phyloP scores from a whole-genome alignment of 129 eudicot genomes.

The Kitagawia praeruptora region DNA sequence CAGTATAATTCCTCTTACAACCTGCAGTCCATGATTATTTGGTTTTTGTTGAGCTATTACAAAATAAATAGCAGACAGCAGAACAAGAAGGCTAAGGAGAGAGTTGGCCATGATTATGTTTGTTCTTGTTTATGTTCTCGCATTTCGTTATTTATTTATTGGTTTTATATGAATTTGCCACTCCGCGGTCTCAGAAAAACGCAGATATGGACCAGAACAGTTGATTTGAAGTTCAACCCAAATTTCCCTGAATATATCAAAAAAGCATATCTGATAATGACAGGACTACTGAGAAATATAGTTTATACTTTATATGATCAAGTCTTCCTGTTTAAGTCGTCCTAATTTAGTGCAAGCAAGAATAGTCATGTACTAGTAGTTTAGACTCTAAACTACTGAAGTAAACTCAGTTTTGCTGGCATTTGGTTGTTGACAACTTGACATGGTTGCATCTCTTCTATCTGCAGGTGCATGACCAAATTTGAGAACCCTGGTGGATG shows the following conservation, averaged over 20 bases:
- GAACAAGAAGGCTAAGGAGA: not conserved
- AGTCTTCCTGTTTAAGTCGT: too few relatives aligned
- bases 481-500: too few relatives aligned
- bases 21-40: slow-evolving; percentile 15
- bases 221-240: too few relatives aligned
- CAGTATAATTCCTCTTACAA: slow-evolving; percentile 16
- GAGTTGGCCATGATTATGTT: not conserved
- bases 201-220: not conserved
- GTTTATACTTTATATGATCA: too few relatives aligned
- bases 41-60: slow-evolving; percentile 15
- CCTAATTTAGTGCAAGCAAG: too few relatives aligned
- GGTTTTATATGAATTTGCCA: not conserved
- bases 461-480: too few relatives aligned
- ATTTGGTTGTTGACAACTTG: too few relatives aligned
- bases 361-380: too few relatives aligned
- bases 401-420: too few relatives aligned
- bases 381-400: too few relatives aligned
- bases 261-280: not conserved
- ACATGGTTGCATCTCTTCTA: too few relatives aligned
- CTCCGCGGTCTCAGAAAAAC: not conserved
- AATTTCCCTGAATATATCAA: too few relatives aligned
- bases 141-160: not conserved
- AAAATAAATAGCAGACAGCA: not conserved
- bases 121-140: not conserved
- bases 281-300: not conserved